Conservation (phyloP, 2,329 filamentous ascomycete genomes). For the Verticillium tricorpus region DNA sequence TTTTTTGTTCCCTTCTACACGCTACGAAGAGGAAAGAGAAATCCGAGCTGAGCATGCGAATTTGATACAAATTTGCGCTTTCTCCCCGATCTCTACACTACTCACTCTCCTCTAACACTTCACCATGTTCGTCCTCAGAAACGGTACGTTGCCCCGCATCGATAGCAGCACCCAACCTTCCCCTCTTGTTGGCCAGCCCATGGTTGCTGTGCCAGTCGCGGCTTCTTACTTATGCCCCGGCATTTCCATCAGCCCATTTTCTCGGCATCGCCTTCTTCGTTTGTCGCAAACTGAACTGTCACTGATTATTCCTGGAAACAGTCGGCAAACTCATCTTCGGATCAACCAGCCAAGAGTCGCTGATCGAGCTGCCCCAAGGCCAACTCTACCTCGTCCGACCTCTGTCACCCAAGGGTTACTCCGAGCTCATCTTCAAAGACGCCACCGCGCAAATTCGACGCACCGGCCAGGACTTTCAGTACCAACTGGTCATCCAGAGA, state of each 20-base stretch:
- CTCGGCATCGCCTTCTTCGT: background rate
- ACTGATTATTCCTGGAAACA: constrained; percentile 27
- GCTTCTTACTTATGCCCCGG: background rate
- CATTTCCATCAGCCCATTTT: background rate
- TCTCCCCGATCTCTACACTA: background rate
- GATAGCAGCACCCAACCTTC: background rate
- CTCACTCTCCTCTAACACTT: constrained; percentile 4
- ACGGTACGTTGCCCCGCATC: constrained; percentile 25
- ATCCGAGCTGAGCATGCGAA: background rate
- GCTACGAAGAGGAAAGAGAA: background rate
- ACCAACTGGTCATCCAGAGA: constrained; percentile 92
- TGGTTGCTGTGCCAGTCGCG: background rate
- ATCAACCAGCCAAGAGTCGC: constrained; percentile 77
- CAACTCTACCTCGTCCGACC: constrained; percentile 97
- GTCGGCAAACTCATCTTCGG: constrained; percentile 94
- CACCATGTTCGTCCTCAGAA: constrained; percentile 34
- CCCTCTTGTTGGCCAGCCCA: background rate
- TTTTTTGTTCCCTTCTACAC: background rate
- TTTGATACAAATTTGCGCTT: background rate
- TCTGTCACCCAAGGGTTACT: constrained; percentile 93
- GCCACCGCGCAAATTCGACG: constrained; percentile 85
- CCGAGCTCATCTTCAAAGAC: constrained; percentile 98
- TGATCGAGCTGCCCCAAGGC: constrained; percentile 92
- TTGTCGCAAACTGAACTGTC: background rate
- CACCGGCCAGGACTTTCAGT: constrained; percentile 93